Conservation (phyloP, 192 early-diverging fungal species). For the Obelidium mucronatum region DNA sequence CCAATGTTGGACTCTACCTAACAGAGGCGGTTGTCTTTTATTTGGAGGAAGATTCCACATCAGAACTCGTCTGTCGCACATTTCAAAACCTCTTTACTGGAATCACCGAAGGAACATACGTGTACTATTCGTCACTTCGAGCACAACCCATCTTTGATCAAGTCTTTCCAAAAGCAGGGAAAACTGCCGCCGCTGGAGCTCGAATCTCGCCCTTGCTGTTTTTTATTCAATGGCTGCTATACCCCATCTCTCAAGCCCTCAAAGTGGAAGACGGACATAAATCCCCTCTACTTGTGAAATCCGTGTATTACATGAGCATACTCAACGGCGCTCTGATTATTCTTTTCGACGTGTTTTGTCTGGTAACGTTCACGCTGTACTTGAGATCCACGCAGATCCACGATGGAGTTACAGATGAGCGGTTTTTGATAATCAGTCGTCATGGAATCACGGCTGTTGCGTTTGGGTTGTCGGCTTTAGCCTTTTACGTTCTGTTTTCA, state of each 20-base stretch:
- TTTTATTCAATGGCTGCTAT: neutral
- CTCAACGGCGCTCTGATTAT: neutral
- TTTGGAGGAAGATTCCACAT: no score
- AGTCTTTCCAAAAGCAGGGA: neutral
- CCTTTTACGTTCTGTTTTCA: neutral
- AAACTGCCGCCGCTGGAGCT: neutral
- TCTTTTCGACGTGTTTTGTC: neutral
- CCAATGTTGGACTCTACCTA: no score
- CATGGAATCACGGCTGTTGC: neutral
- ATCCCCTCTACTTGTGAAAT: neutral
- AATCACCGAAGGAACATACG: neutral
- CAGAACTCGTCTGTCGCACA: no score
- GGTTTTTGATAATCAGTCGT: neutral
- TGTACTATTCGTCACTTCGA: neutral
- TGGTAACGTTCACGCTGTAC: neutral
- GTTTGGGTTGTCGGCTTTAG: neutral
- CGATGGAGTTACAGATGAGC: neutral
- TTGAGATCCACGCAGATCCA: neutral
- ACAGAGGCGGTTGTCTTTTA: no score
- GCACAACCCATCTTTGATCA: neutral
- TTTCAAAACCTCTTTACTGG: no score
- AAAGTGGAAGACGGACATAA: no score
- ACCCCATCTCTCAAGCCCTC: neutral
- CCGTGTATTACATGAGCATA: neutral
- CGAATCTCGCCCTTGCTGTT: neutral